Conservation (phyloP, 352 stramenopile genomes). For the Phytophthora tentaculata region DNA sequence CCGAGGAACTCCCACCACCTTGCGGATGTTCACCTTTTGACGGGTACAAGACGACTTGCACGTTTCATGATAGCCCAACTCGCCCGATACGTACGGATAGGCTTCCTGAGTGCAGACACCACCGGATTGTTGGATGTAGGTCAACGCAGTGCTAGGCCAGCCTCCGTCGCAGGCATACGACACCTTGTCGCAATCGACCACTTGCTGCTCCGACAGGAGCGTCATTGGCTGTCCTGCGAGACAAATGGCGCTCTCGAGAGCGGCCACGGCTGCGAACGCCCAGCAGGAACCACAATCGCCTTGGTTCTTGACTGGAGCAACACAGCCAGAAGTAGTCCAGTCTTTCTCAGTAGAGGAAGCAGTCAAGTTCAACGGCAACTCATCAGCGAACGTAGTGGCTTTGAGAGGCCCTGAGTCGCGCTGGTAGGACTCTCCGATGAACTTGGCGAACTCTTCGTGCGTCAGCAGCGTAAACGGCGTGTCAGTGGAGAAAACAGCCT, state of each 20-base stretch:
- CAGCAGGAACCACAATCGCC: slow-evolving; percentile 97
- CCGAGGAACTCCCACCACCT: slow-evolving; percentile 68
- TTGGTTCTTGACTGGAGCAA: slow-evolving; percentile 94
- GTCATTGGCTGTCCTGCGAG: slow-evolving; percentile 74
- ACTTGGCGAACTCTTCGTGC: slow-evolving; percentile 66
- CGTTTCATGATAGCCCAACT: slow-evolving; percentile 30
- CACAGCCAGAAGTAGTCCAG: slow-evolving; percentile 67
- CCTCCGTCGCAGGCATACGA: slow-evolving; percentile 93
- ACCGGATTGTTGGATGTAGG: slow-evolving; percentile 84
- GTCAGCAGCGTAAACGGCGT: slow-evolving; percentile 80
- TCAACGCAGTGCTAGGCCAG: slow-evolving; percentile 85
- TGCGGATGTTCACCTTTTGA: slow-evolving; percentile 40
- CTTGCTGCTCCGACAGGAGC: slow-evolving; percentile 92
- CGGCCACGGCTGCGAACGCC: slow-evolving; percentile 94
- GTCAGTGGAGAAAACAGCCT: slow-evolving; percentile 69
- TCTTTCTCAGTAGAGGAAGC: slow-evolving; percentile 41
- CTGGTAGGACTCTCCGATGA: slow-evolving; percentile 52
- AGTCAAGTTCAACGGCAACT: slow-evolving; percentile 20
- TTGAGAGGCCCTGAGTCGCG: slow-evolving; percentile 15
- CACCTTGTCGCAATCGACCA: slow-evolving; percentile 89
- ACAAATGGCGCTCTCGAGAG: slow-evolving; percentile 91
- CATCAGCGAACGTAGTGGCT: background rate
- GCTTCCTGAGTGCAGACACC: slow-evolving; percentile 77
- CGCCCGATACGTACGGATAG: slow-evolving; percentile 85
- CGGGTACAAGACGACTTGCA: slow-evolving; percentile 48